Evolutionary conservation across 73 alveolate genomes (phyloP).

Genomic region (Paramecium sexaurelia): DNA sequence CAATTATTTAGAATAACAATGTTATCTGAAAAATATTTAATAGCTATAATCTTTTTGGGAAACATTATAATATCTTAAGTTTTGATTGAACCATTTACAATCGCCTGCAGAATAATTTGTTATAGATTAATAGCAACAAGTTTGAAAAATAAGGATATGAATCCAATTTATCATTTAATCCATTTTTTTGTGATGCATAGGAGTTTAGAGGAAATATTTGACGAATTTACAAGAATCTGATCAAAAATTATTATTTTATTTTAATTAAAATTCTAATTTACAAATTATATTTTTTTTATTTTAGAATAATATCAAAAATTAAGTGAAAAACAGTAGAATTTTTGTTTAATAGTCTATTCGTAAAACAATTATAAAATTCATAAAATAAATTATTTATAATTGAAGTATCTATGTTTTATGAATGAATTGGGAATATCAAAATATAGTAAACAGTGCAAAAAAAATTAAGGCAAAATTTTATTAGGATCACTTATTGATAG

Average conservation of each 20-base stretch:
- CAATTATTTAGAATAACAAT: not conserved
- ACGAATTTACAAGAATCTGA: not conserved
- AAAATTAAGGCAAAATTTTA: conserved; percentile 91
- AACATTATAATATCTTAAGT: not conserved
- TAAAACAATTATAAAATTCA: too few relatives aligned
- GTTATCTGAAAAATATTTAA: not conserved
- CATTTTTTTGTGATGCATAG: not conserved
- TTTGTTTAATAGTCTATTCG: too few relatives aligned
- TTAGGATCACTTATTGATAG: conserved; percentile 84
- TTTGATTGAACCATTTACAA: not conserved
- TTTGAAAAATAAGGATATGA: not conserved
- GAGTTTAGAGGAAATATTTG: not conserved
- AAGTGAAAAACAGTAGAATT: too few relatives aligned
- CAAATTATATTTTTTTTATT: too few relatives aligned
- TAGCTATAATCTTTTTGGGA: not conserved
- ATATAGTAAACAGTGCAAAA: too few relatives aligned
- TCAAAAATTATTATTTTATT: too few relatives aligned
- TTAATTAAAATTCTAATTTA: too few relatives aligned
- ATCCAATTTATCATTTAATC: not conserved
- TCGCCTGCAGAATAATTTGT: not conserved
- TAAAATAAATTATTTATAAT: too few relatives aligned
- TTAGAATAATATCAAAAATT: too few relatives aligned
- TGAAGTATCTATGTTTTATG: conserved; percentile 45
- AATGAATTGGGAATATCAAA: conserved; percentile 95
- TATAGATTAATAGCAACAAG: not conserved